A percentile compares a stretch with the other conserved stretches of the same genome.
Evolutionary conservation across 2,329 filamentous ascomycete species (phyloP).

Genomic region (Cladosporium sp.): DNA sequence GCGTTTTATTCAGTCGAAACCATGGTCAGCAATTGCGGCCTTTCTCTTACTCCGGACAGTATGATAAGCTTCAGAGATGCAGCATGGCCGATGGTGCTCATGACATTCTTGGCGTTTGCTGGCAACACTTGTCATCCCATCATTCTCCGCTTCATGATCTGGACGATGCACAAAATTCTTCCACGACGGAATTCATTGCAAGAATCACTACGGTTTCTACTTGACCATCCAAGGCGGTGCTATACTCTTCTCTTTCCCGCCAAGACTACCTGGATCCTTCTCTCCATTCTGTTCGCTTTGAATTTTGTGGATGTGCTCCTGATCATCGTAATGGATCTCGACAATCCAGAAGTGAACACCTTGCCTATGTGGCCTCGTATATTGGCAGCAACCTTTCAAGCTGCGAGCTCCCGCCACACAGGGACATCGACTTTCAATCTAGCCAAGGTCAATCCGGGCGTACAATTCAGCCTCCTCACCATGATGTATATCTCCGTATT

Average conservation of each 20-base stretch:
- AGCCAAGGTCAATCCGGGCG: constrained; percentile 52
- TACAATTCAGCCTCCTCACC: constrained; percentile 63
- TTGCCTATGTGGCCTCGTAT: constrained; percentile 12
- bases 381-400: constrained; percentile 28
- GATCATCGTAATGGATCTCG: constrained; percentile 23
- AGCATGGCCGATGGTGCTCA: constrained; percentile 18
- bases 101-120: constrained; percentile 46
- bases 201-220: constrained; percentile 41
- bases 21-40: constrained; percentile 87
- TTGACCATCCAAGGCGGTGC: constrained; percentile 52
- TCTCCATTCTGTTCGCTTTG: constrained; percentile 18
- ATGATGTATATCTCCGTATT: constrained; percentile 70
- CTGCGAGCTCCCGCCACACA: constrained; percentile 42
- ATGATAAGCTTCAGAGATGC: constrained; percentile 58
- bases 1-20: constrained; percentile 82
- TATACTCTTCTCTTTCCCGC: constrained; percentile 67
- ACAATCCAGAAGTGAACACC: constrained; percentile 20
- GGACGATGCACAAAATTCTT: constrained; percentile 47
- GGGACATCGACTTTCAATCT: constrained; percentile 36
- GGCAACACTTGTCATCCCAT: constrained; percentile 69
- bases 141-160: constrained; percentile 63
- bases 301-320: constrained; percentile 32
- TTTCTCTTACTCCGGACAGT: constrained; percentile 66
- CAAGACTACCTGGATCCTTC: constrained; percentile 23
- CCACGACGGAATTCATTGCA: constrained; percentile 26